A percentile compares a stretch with the other conserved stretches of the same genome.
Evolutionary conservation across 352 stramenopile species (phyloP).

Genomic region (Globisporangium middletonii): DNA sequence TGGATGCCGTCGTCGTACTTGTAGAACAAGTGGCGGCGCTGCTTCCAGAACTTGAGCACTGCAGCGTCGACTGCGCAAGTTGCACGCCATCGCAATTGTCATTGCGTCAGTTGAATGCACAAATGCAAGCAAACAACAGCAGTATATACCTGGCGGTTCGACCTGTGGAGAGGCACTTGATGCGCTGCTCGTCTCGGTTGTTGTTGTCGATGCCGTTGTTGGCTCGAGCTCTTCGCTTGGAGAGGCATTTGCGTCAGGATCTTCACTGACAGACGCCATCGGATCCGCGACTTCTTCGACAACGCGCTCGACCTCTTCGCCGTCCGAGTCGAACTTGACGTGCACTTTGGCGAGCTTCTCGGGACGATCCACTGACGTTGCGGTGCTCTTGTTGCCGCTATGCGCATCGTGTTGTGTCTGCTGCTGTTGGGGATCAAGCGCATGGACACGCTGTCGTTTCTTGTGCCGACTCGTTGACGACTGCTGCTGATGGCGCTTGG

Average conservation of each 20-base stretch:
- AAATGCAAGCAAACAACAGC: too few relatives aligned
- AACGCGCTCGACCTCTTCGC: slow-evolving; percentile 37
- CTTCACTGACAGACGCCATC: neutral
- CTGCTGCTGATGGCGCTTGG: neutral
- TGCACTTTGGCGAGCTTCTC: slow-evolving; percentile 42
- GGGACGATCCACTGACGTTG: too few relatives aligned
- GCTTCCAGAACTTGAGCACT: slow-evolving; percentile 88
- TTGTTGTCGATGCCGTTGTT: too few relatives aligned
- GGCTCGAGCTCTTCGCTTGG: neutral
- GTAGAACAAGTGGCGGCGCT: slow-evolving; percentile 86
- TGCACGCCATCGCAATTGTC: neutral
- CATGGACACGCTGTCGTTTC: slow-evolving; percentile 3
- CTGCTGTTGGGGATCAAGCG: neutral
- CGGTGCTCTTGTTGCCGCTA: neutral
- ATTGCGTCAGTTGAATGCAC: neutral
- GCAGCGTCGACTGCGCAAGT: slow-evolving; percentile 22
- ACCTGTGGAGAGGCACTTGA: too few relatives aligned
- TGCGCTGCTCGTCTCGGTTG: too few relatives aligned
- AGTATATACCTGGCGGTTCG: too few relatives aligned
- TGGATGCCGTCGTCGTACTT: slow-evolving; percentile 89
- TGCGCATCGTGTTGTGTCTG: neutral
- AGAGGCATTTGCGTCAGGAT: slow-evolving; percentile 7
- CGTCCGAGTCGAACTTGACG: slow-evolving; percentile 62
- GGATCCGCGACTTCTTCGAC: slow-evolving; percentile 27
- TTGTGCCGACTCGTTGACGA: neutral